phyloP scores from a whole-genome alignment of 805 yeast species.

The Wickerhamiella allomyrinae region DNA sequence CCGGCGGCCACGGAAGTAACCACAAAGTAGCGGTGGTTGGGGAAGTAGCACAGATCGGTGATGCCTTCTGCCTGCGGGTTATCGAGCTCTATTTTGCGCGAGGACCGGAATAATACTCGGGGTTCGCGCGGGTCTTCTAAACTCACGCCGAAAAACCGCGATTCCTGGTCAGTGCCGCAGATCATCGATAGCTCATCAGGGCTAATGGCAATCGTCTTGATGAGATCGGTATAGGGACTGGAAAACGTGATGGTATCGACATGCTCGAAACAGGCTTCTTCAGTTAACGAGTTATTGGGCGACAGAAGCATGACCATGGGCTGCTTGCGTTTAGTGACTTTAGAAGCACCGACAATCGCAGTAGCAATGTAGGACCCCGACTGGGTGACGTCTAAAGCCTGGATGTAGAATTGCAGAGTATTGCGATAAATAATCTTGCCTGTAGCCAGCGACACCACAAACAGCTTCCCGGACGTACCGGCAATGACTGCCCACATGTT shows the following conservation, averaged over 20 bases:
- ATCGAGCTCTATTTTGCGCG: conserved; percentile 41
- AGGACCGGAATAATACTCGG: conserved; percentile 52
- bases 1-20: conserved; percentile 43
- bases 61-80: conserved; percentile 70
- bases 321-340: conserved; percentile 53
- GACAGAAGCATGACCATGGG: conserved; percentile 57
- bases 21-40: conserved; percentile 40
- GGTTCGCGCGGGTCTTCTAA: conserved; percentile 51
- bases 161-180: conserved; percentile 65
- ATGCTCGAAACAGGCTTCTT: conserved; percentile 15
- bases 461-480: conserved; percentile 56
- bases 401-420: conserved; percentile 55
- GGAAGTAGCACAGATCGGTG: conserved; percentile 63
- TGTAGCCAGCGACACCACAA: conserved; percentile 44
- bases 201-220: conserved; percentile 60
- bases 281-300: conserved; percentile 8
- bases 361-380: conserved; percentile 55
- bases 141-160: conserved; percentile 63
- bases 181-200: conserved; percentile 54
- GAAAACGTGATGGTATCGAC: conserved; percentile 59
- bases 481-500: conserved; percentile 48
- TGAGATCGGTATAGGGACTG: conserved; percentile 76
- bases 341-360: conserved; percentile 71
- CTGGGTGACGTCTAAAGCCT: conserved; percentile 62
- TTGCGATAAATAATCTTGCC: conserved; percentile 61